phyloP scores from a whole-genome alignment of 495 filamentous ascomycete species.

The Annulohypoxylon moriforme region DNA sequence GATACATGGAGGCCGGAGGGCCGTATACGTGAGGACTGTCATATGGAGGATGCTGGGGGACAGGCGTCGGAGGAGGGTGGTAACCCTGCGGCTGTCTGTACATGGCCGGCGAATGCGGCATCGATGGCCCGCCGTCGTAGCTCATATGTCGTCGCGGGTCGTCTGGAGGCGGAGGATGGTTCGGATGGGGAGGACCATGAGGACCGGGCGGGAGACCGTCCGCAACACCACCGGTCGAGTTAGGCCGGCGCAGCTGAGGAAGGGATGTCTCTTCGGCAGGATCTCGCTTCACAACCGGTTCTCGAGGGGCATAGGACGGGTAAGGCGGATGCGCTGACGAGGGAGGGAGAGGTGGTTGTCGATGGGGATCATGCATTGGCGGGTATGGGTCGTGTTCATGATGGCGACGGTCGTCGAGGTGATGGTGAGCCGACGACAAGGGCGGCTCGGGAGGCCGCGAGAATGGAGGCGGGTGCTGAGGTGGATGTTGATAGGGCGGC shows the following conservation, averaged over 20 bases:
- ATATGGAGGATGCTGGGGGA: slow-evolving; percentile 56
- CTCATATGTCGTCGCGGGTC: slow-evolving; percentile 60
- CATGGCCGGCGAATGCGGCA: slow-evolving; percentile 54
- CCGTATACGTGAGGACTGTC: slow-evolving; percentile 53
- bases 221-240: slow-evolving; percentile 55
- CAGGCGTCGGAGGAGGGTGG: slow-evolving; percentile 57
- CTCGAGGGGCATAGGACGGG: slow-evolving; percentile 53
- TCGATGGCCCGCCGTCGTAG: slow-evolving; percentile 55
- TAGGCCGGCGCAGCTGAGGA: slow-evolving; percentile 57
- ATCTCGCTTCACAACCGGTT: slow-evolving; percentile 63
- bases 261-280: slow-evolving; percentile 58
- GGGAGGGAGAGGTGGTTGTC: slow-evolving; percentile 54
- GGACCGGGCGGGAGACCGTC: slow-evolving; percentile 53
- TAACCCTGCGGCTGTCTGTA: slow-evolving; percentile 57
- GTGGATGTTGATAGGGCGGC: slow-evolving; percentile 45
- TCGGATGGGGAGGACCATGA: slow-evolving; percentile 49
- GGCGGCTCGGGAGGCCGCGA: slow-evolving; percentile 54
- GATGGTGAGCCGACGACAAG: slow-evolving; percentile 49
- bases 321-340: slow-evolving; percentile 59
- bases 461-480: slow-evolving; percentile 55
- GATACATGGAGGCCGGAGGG: slow-evolving; percentile 48
- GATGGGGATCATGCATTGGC: slow-evolving; percentile 62
- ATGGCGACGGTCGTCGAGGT: slow-evolving; percentile 61
- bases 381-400: slow-evolving; percentile 62
- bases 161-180: slow-evolving; percentile 46